Base-by-base conservation (phyloP, 768 basidiomycete genomes). In the Arthromyces matolae region DNA sequence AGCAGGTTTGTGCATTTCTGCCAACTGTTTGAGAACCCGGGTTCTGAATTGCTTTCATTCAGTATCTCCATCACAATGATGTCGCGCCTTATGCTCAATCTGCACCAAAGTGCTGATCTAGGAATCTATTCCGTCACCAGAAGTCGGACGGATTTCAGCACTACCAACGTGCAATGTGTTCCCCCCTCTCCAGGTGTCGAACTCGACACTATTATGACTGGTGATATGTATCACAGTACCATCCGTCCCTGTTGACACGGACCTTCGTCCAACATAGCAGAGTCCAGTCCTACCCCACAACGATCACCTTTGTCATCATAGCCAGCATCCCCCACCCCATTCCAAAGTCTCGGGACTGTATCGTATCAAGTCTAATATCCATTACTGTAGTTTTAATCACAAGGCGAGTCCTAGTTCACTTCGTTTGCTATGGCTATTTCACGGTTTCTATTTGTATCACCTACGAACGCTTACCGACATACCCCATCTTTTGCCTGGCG, bases 31-130 rank as follows among this genome's bases (percentile, higher is more conserved):
- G 23, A 38, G 5, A n/a, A n/a, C n/a, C n/a, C n/a, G n/a, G n/a
- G n/a, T n/a, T n/a, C n/a, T n/a, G n/a, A n/a, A n/a, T n/a, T n/a
- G n/a, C n/a, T n/a, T n/a, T n/a, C n/a, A 40, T 18, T 27, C 33
- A 78, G 78, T 52, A 64, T 78, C 10, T 76, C 79, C 4, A 67
- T 79, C 8, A 72, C 70, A 1, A 68, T 79, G 70, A 72, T 79
- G 64, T 79, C 76, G 10, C 77, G 77, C 8, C 69, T 81, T 1
- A 76, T 79, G 69, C 70, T 80, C 32, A 80, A 81, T 58, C 67
- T 80, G 5, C 73, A 79, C 54, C 60, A 69, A 60, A 68, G 60
- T 19, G 71, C 71, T 8, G 56, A 64, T 19, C 45, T 52, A 9
- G 71, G 71, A 1, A 65, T 72, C 8, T 64, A 60, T 49, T 64